Conservation (phyloP, 768 basidiomycete species). For the Boletus subparvulus region DNA sequence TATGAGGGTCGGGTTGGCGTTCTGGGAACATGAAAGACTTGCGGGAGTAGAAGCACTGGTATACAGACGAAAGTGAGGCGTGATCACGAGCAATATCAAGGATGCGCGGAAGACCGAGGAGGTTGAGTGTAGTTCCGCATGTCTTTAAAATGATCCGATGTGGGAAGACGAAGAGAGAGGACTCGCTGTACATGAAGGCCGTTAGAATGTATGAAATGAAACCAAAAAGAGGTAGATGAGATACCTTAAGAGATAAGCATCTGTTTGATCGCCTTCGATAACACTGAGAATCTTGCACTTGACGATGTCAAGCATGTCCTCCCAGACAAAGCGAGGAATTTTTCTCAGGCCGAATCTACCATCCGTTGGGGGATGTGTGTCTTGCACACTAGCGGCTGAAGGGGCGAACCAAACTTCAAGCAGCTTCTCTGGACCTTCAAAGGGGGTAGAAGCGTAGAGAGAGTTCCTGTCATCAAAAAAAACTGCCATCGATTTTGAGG, state of each 20-base stretch:
- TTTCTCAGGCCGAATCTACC: conserved; percentile 71
- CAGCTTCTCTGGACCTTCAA: conserved; percentile 93
- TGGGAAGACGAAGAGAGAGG: conserved; percentile 91
- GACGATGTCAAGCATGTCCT: conserved; percentile 96
- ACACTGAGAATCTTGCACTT: conserved; percentile 94
- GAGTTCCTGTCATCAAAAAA: conserved; percentile 15
- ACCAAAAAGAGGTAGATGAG: neutral
- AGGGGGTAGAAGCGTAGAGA: conserved; percentile 50
- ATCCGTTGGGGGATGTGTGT: conserved; percentile 35
- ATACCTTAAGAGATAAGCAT: conserved; percentile 92
- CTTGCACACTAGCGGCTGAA: conserved; percentile 58
- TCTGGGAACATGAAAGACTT: conserved; percentile 99
- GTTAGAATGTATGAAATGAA: conserved; percentile 18
- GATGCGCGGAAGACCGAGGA: conserved; percentile 91
- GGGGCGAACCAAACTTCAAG: conserved; percentile 98
- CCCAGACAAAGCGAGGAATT: conserved; percentile 80
- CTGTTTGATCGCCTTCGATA: conserved; percentile 83
- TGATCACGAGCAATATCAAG: conserved; percentile 83
- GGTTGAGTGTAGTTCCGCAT: conserved; percentile 97
- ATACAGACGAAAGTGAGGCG: conserved; percentile 66
- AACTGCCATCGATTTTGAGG: conserved; percentile 22
- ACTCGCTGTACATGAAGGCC: conserved; percentile 66
- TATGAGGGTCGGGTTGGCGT: conserved; percentile 87
- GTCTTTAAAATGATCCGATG: conserved; percentile 98
- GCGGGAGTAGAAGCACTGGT: conserved; percentile 95